A percentile compares a stretch with the other conserved stretches of the same genome.
Conservation (phyloP, 108 stramenopile species). For the Nitzschia sp. region DNA sequence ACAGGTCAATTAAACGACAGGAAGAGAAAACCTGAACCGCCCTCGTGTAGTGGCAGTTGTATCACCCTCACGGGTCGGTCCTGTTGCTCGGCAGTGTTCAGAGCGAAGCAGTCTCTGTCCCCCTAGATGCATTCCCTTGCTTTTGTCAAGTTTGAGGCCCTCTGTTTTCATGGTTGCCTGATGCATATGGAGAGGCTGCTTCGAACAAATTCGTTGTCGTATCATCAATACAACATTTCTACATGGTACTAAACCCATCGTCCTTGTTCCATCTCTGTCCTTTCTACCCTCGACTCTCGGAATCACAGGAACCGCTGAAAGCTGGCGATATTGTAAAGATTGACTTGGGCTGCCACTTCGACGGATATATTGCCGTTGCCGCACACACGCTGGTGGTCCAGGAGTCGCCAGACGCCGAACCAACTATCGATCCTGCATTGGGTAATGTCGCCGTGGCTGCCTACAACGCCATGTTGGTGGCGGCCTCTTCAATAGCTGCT, state of each 20-base stretch:
- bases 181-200: constrained; percentile 27
- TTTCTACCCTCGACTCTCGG: too few species aligned
- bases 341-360: constrained; percentile 99
- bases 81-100: constrained; percentile 27
- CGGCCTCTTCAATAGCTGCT: constrained; percentile 86
- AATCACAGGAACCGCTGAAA: constrained; percentile 72
- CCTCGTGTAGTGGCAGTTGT: constrained; percentile 42
- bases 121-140: constrained; percentile 15
- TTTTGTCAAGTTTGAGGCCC: constrained; percentile 37
- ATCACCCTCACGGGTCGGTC: constrained; percentile 62
- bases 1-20: constrained; percentile 53
- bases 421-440: constrained; percentile 56
- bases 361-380: constrained; percentile 97
- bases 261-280: too few species aligned
- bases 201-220: constrained; percentile 13
- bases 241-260: too few species aligned
- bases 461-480: constrained; percentile 96
- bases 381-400: constrained; percentile 96
- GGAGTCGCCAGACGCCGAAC: constrained; percentile 36
- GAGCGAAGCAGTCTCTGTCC: constrained; percentile 20
- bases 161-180: constrained; percentile 74
- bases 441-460: constrained; percentile 93
- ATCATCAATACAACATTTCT: too few species aligned
- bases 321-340: constrained; percentile 98
- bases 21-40: constrained; percentile 46